Evolutionary conservation across 805 yeast species (phyloP).

Genomic region (Wickerhamiella slavikovae): DNA sequence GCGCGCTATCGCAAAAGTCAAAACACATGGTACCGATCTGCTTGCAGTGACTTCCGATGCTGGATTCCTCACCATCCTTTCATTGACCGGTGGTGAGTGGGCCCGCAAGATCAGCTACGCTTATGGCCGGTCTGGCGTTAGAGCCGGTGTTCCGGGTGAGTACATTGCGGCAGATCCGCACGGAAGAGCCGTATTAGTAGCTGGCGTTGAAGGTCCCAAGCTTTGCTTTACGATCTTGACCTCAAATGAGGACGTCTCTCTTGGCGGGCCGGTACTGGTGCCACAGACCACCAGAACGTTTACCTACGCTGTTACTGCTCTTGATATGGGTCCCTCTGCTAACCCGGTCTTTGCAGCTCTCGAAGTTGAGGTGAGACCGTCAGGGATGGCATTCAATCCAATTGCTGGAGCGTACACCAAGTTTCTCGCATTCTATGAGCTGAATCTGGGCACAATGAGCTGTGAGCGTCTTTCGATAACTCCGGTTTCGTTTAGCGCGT

Average conservation of each 20-base stretch:
- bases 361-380: too few relatives aligned
- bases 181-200: constrained; percentile 45
- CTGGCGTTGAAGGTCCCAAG: constrained; percentile 57
- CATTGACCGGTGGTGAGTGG: too few relatives aligned
- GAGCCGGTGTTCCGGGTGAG: constrained; percentile 39
- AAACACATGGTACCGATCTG: too few relatives aligned
- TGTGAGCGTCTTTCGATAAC: constrained; percentile 33
- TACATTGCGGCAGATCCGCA: constrained; percentile 49
- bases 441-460: constrained; percentile 73
- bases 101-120: too few relatives aligned
- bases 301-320: constrained; percentile 33
- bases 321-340: constrained; percentile 62
- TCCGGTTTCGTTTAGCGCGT: constrained; percentile 23
- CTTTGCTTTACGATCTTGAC: constrained; percentile 49
- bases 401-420: not conserved
- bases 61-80: too few relatives aligned
- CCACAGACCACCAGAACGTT: too few relatives aligned
- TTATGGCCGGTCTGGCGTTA: not conserved
- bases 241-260: constrained; percentile 56
- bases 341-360: constrained; percentile 73
- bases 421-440: constrained; percentile 47
- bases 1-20: too few relatives aligned
- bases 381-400: too few relatives aligned
- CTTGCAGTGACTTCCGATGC: too few relatives aligned
- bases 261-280: constrained; percentile 26